phyloP scores from a whole-genome alignment of 345 rosid species.

The Acer negundo region DNA sequence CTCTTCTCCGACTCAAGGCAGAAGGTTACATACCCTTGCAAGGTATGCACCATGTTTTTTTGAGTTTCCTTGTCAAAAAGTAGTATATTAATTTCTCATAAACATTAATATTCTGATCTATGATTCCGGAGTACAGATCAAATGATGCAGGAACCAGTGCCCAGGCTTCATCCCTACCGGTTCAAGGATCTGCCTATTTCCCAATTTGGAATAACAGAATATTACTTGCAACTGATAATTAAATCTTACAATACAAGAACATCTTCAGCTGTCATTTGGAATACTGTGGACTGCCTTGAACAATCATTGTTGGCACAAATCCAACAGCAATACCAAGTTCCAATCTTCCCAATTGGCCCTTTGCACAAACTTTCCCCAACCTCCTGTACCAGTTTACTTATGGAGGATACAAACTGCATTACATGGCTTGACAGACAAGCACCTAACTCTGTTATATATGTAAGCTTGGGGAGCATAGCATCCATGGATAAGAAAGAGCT shows the following conservation, averaged over 20 bases:
- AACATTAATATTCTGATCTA: not conserved
- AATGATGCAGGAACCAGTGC: slow-evolving; percentile 23
- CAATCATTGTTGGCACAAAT: slow-evolving; percentile 18
- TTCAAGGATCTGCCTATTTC: slow-evolving; percentile 38
- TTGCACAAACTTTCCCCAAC: slow-evolving; percentile 34
- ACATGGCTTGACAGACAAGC: slow-evolving; percentile 42
- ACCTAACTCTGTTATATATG: slow-evolving; percentile 30
- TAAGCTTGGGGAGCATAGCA: slow-evolving; percentile 37
- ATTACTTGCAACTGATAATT: slow-evolving; percentile 20
- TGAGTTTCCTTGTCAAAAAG: not conserved
- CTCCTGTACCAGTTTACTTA: slow-evolving; percentile 17
- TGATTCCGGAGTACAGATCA: slow-evolving; percentile 17
- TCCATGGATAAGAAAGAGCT: slow-evolving; percentile 22
- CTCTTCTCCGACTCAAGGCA: slow-evolving; percentile 17
- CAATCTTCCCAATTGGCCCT: slow-evolving; percentile 39
- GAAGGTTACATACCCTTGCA: slow-evolving; percentile 27
- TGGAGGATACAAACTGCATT: slow-evolving; percentile 36
- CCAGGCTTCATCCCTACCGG: slow-evolving; percentile 32
- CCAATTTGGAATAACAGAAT: slow-evolving; percentile 28
- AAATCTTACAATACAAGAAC: slow-evolving; percentile 22
- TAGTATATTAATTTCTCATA: not conserved
- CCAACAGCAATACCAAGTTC: slow-evolving; percentile 21
- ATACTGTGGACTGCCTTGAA: slow-evolving; percentile 38
- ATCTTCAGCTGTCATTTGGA: slow-evolving; percentile 31
- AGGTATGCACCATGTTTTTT: slow-evolving; percentile 19